Evolutionary conservation across 306 rosid genomes (phyloP).

Genomic region (Acmispon strigosus): DNA sequence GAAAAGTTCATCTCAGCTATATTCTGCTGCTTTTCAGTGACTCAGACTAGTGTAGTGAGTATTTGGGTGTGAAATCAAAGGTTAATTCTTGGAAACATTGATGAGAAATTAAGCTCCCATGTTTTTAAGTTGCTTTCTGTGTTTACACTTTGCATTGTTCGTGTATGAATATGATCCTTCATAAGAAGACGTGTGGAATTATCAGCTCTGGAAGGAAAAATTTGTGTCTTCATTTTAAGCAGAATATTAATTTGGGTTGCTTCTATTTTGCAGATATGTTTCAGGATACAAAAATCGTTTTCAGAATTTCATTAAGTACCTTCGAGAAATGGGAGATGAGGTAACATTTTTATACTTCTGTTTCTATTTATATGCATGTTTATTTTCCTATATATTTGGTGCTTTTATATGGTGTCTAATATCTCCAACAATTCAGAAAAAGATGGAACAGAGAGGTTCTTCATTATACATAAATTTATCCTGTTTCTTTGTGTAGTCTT

Average conservation of each 20-base stretch:
- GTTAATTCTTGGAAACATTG: not conserved
- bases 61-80: not conserved
- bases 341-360: conserved; percentile 8
- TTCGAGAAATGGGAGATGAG: conserved; percentile 60
- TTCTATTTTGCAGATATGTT: conserved; percentile 35
- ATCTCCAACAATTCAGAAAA: not conserved
- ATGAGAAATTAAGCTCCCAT: not conserved
- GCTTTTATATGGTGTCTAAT: not conserved
- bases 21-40: not conserved
- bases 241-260: not conserved
- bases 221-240: not conserved
- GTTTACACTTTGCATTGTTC: not conserved
- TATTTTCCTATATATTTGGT: not conserved
- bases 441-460: not conserved
- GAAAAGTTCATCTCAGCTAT: conserved; percentile 12
- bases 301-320: conserved; percentile 45
- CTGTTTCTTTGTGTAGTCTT: too few relatives aligned
- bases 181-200: not conserved
- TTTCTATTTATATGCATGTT: not conserved
- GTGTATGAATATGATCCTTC: not conserved
- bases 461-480: not conserved
- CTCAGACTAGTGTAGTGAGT: not conserved
- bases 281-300: conserved; percentile 53
- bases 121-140: not conserved
- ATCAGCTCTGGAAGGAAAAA: not conserved